Percentiles rank a stretch among this genome's conserved stretches.
These are phyloP conservation scores for Metschnikowia dekortorum DNA, from an alignment of 805 yeast genomes.

Conservation along the genomic window DNA sequence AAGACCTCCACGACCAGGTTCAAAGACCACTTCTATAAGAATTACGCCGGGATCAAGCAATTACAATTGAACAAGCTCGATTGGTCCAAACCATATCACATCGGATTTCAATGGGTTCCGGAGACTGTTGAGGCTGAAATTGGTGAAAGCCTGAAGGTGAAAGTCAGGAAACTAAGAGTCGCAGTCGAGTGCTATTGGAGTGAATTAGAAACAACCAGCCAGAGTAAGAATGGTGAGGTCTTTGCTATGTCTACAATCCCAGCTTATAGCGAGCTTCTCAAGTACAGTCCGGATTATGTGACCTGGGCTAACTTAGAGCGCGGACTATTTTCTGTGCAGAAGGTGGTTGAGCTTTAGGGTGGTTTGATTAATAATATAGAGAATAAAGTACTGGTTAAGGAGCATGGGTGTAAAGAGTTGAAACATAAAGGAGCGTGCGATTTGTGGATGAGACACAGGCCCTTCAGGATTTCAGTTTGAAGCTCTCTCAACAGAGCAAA, in stretches of 20 bases:
- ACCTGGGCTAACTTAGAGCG: conserved; percentile 61
- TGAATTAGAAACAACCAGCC: conserved; percentile 39
- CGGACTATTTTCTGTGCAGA: conserved; percentile 63
- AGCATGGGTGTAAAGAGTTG: not conserved
- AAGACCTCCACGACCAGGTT: conserved; percentile 25
- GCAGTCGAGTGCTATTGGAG: conserved; percentile 73
- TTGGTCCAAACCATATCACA: conserved; percentile 53
- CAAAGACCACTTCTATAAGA: conserved; percentile 46
- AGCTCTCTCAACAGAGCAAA: conserved; percentile 30
- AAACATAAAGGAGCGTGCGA: conserved; percentile 9
- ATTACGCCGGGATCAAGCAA: conserved; percentile 59
- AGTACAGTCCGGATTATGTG: conserved; percentile 61
- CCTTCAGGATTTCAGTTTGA: conserved; percentile 27
- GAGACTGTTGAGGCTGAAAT: conserved; percentile 17
- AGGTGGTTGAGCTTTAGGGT: conserved; percentile 37
- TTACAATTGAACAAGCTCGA: conserved; percentile 60
- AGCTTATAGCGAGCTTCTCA: conserved; percentile 65
- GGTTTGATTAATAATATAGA: not conserved
- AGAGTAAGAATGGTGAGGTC: conserved; percentile 31
- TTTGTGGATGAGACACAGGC: conserved; percentile 17
- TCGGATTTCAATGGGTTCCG: conserved; percentile 78
- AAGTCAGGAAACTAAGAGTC: conserved; percentile 46
- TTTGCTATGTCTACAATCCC: conserved; percentile 39
- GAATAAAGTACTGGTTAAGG: not conserved
- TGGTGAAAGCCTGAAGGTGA: conserved; percentile 30